These are phyloP conservation scores for Nymphaea thermarum DNA, from an alignment of 164 flowering plant genomes.

Conservation along the genomic window DNA sequence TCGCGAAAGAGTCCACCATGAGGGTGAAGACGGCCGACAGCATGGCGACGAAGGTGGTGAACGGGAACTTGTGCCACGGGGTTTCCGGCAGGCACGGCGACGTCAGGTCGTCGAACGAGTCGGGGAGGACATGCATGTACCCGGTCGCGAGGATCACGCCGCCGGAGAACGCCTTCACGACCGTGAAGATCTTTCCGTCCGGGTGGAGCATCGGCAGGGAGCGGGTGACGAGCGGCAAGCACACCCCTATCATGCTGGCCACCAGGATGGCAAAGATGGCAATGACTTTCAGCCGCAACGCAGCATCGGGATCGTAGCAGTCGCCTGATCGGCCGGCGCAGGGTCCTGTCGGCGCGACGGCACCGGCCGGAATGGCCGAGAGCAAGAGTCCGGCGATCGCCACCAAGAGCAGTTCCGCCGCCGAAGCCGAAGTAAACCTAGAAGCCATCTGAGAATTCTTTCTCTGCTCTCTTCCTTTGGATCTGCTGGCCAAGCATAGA, in stretches of 20 bases:
- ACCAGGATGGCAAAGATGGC: slow-evolving; percentile 8
- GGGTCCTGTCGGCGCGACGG: neutral
- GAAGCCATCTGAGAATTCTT: neutral
- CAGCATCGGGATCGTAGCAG: slow-evolving; percentile 4
- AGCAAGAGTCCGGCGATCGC: neutral
- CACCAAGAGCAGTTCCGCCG: neutral
- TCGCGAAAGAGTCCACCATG: slow-evolving; percentile 13
- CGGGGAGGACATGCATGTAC: slow-evolving; percentile 17
- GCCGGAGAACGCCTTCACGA: slow-evolving; percentile 12
- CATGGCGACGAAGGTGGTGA: slow-evolving; percentile 15
- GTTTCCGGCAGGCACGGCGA: slow-evolving; percentile 11
- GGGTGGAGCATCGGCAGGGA: slow-evolving; percentile 5
- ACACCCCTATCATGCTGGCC: slow-evolving; percentile 12
- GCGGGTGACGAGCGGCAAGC: slow-evolving; percentile 7
- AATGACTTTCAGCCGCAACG: slow-evolving; percentile 7
- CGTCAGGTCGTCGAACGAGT: slow-evolving; percentile 7
- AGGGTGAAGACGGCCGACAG: slow-evolving; percentile 9
- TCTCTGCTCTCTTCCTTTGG: neutral
- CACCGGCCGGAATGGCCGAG: neutral
- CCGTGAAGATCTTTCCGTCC: slow-evolving; percentile 4
- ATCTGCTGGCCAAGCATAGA: neutral
- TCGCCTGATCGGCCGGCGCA: neutral
- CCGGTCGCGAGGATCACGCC: slow-evolving; percentile 17
- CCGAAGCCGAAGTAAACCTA: neutral
- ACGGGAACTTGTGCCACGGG: slow-evolving; percentile 14